Evolutionary conservation across 176 grass and related monocot genomes (phyloP).

Genomic region (Oryza meridionalis): DNA sequence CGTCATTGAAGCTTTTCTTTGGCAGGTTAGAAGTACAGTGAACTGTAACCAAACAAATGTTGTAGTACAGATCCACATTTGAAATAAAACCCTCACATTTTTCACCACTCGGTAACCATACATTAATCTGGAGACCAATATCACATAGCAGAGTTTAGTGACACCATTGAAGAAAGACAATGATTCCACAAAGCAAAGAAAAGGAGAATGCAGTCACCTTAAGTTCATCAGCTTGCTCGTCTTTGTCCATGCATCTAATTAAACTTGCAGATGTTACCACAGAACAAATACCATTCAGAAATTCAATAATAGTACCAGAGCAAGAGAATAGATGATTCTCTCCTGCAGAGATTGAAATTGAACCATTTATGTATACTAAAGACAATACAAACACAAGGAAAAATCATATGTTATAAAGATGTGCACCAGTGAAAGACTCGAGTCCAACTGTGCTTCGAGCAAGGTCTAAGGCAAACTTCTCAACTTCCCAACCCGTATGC

Average conservation of each 20-base stretch:
- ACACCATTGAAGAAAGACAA: not conserved
- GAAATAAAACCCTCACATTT: conserved; percentile 1
- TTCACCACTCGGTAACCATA: conserved; percentile 28
- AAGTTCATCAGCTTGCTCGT: conserved; percentile 9
- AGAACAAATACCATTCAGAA: not conserved
- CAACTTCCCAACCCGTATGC: conserved; percentile 7
- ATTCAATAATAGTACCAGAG: conserved; percentile 34
- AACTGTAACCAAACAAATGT: conserved; percentile 32
- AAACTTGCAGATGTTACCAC: conserved; percentile 42
- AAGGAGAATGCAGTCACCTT: conserved; percentile 27
- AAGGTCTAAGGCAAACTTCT: conserved; percentile 34
- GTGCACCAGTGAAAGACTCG: conserved; percentile 22
- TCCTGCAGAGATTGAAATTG: conserved; percentile 1
- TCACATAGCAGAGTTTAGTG: not conserved
- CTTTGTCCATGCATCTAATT: conserved; percentile 29
- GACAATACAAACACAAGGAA: conserved; percentile 19
- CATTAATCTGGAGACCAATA: conserved; percentile 3
- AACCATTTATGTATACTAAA: not conserved
- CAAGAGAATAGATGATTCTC: conserved; percentile 17
- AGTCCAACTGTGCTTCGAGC: conserved; percentile 39
- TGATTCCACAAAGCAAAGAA: not conserved
- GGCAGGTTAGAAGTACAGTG: not conserved
- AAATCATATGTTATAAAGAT: not conserved
- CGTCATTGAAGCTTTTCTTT: not conserved
- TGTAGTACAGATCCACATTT: conserved; percentile 41